Conservation (phyloP, 805 yeast species). For the Kuraishia hungarica region DNA sequence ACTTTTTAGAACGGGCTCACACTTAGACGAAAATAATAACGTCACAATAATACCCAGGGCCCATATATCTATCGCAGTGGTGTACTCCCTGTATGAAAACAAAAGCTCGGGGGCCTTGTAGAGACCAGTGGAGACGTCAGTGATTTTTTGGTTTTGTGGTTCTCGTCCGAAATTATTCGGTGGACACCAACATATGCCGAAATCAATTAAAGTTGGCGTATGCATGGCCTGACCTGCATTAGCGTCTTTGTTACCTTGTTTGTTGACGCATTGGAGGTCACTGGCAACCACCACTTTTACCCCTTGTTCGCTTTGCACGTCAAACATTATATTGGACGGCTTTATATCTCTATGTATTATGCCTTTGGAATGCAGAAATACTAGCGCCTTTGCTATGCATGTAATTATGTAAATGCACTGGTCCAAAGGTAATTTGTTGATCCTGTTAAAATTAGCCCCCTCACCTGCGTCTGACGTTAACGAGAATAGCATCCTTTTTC, state of each 20-base stretch:
- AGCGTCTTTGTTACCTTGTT: too few relatives aligned
- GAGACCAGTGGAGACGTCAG: conserved; percentile 58
- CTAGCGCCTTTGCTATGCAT: conserved; percentile 36
- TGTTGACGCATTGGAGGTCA: too few relatives aligned
- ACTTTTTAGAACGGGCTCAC: conserved; percentile 26
- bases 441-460: conserved; percentile 2
- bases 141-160: conserved; percentile 28
- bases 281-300: not conserved
- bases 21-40: conserved; percentile 33
- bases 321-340: conserved; percentile 50
- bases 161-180: conserved; percentile 67
- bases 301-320: conserved; percentile 7
- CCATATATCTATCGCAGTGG: conserved; percentile 62
- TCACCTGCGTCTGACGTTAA: conserved; percentile 11
- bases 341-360: conserved; percentile 68
- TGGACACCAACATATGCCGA: conserved; percentile 28
- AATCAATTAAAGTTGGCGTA: conserved; percentile 28
- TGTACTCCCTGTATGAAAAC: conserved; percentile 49
- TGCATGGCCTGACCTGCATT: conserved; percentile 5
- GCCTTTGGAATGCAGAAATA: conserved; percentile 60
- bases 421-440: conserved; percentile 9
- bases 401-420: conserved; percentile 9
- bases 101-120: conserved; percentile 73
- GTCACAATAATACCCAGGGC: conserved; percentile 55
- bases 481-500: conserved; percentile 19